Percentiles rank a stretch among this genome's conserved stretches.
These are phyloP conservation scores for Nemania abortiva DNA, from an alignment of 2,329 filamentous ascomycete species.

Conservation along the genomic window DNA sequence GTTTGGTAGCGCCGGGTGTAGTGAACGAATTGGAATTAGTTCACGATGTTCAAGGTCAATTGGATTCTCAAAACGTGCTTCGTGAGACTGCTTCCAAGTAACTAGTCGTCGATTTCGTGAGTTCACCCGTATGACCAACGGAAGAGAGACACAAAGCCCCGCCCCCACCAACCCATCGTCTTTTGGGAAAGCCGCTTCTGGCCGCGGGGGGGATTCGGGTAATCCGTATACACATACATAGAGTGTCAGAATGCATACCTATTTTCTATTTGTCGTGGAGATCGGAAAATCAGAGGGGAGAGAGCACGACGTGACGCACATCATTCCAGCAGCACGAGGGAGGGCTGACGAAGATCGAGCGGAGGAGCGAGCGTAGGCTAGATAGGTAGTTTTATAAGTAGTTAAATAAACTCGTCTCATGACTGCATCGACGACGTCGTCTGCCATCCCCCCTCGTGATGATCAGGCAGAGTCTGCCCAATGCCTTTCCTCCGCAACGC, in stretches of 20 bases:
- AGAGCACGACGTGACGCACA: constrained; percentile 35
- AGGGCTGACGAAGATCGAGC: constrained; percentile 39
- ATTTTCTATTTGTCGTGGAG: constrained; percentile 34
- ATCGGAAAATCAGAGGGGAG: constrained; percentile 42
- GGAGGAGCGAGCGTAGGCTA: background rate
- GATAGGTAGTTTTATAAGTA: constrained; percentile 9
- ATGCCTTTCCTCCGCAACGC: constrained; percentile 4
- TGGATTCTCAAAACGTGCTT: constrained; percentile 22
- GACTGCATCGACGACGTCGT: constrained; percentile 9
- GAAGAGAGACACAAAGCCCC: constrained; percentile 36
- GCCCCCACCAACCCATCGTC: constrained; percentile 33
- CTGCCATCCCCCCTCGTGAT: constrained; percentile 1
- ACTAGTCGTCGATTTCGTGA: constrained; percentile 24
- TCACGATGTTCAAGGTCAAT: constrained; percentile 26
- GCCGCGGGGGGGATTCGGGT: constrained; percentile 37
- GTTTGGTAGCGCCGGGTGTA: constrained; percentile 31
- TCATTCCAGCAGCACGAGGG: constrained; percentile 44
- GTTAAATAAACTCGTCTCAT: constrained; percentile 31
- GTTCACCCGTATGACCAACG: constrained; percentile 36
- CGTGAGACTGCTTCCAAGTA: constrained; percentile 25
- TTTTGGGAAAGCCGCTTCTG: constrained; percentile 34
- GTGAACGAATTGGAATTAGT: constrained; percentile 35
- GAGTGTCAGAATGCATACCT: background rate
- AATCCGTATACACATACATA: constrained; percentile 17
- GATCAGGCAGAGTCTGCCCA: constrained; percentile 19